These are phyloP conservation scores for Fusarium nanum DNA, from an alignment of 2,329 filamentous ascomycete species.

Conservation along the genomic window DNA sequence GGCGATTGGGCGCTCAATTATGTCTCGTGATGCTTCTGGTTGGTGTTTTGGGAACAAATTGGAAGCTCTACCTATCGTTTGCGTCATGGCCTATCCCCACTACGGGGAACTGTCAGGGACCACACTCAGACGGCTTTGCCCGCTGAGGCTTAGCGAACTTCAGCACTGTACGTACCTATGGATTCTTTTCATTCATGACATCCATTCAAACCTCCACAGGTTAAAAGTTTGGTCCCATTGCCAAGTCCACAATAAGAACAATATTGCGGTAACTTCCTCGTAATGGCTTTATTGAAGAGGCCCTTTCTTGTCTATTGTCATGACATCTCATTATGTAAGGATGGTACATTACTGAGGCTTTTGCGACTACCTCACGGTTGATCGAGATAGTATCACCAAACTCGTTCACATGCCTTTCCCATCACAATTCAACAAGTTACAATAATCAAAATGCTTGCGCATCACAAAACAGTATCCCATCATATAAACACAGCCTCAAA, in stretches of 20 bases:
- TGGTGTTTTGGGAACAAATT: slow-evolving; percentile 9
- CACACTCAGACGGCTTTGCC: background rate
- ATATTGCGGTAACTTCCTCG: too few species aligned
- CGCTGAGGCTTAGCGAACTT: slow-evolving; percentile 7
- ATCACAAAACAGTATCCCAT: background rate
- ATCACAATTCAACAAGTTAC: background rate
- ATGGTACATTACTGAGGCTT: background rate
- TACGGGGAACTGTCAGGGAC: slow-evolving; percentile 3
- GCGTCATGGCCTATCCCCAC: slow-evolving; percentile 29
- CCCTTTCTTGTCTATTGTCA: too few species aligned
- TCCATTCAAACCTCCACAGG: slow-evolving; percentile 3
- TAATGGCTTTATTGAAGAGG: accelerated
- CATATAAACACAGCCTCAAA: background rate
- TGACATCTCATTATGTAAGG: background rate
- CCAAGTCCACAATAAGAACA: background rate
- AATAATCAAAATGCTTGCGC: background rate
- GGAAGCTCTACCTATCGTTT: slow-evolving; percentile 22
- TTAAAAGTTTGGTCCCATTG: background rate
- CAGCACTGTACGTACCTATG: background rate
- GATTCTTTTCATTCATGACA: background rate
- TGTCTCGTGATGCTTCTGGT: slow-evolving; percentile 24
- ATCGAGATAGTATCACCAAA: slow-evolving; percentile 13
- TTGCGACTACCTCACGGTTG: background rate
- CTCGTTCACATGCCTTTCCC: background rate
- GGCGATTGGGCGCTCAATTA: slow-evolving; percentile 5